Conservation (phyloP, 2,329 filamentous ascomycete species). For the Botrytis squamosa region DNA sequence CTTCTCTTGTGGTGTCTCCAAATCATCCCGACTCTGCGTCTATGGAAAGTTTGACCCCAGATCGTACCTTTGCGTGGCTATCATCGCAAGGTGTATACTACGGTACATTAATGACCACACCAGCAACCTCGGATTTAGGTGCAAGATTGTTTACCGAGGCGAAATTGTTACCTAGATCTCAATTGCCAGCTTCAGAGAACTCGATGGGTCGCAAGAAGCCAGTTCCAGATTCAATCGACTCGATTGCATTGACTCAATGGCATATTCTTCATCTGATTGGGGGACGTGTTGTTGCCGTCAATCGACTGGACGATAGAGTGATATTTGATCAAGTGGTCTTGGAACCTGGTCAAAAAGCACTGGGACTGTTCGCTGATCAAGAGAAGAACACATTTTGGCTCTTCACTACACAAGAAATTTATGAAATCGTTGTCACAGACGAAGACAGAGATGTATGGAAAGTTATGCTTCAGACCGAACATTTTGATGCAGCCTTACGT, state of each 20-base stretch:
- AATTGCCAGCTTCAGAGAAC: conserved; percentile 68
- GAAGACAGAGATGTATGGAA: conserved; percentile 94
- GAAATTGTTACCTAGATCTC: conserved; percentile 71
- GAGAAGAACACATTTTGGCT: conserved; percentile 98
- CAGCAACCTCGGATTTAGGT: conserved; percentile 64
- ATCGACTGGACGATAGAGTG: conserved; percentile 79
- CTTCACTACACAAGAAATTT: conserved; percentile 87
- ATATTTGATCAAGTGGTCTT: conserved; percentile 88
- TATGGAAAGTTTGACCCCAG: conserved; percentile 57
- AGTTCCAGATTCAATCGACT: conserved; percentile 70
- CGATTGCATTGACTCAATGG: conserved; percentile 87
- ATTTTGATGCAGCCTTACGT: conserved; percentile 83
- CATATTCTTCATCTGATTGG: conserved; percentile 84
- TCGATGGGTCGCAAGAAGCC: conserved; percentile 62
- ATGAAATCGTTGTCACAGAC: conserved; percentile 85
- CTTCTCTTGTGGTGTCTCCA: conserved; percentile 72
- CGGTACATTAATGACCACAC: conserved; percentile 68
- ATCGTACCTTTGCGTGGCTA: conserved; percentile 87
- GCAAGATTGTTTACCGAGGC: conserved; percentile 74
- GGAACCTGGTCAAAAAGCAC: conserved; percentile 70
- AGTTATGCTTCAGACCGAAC: conserved; percentile 81
- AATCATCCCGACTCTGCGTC: conserved; percentile 59
- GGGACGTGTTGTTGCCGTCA: conserved; percentile 78
- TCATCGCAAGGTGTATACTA: conserved; percentile 83
- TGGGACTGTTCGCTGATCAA: conserved; percentile 85